A percentile compares a stretch with the other conserved stretches of the same genome.
phyloP scores from a whole-genome alignment of 208 protist species.

The Trypanosoma boissoni region DNA sequence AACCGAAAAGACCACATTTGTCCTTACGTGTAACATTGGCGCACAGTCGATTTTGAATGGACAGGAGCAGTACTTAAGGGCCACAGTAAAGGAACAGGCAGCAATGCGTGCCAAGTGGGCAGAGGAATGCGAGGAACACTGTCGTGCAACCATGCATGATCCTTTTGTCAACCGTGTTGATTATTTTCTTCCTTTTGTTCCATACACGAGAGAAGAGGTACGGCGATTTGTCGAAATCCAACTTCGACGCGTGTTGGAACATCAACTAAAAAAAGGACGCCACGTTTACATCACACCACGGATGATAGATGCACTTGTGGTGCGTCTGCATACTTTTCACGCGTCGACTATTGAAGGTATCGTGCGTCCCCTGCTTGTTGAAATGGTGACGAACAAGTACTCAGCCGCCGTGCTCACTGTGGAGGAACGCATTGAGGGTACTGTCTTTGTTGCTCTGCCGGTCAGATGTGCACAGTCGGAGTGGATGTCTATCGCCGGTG shows the following conservation, averaged over 20 bases:
- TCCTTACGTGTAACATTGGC: constrained; percentile 80
- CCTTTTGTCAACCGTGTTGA: constrained; percentile 87
- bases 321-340: constrained; percentile 62
- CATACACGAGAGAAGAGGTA: constrained; percentile 67
- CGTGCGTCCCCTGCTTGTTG: constrained; percentile 56
- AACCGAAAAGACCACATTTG: constrained; percentile 71
- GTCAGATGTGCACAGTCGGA: not conserved
- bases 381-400: constrained; percentile 42
- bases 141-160: constrained; percentile 52
- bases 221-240: constrained; percentile 57
- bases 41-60: constrained; percentile 43
- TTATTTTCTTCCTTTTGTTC: constrained; percentile 76
- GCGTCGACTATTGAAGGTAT: constrained; percentile 65
- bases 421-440: constrained; percentile 21
- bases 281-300: constrained; percentile 49
- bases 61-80: constrained; percentile 36
- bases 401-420: constrained; percentile 56
- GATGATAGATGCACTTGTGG: constrained; percentile 46
- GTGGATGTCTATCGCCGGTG: constrained; percentile 17
- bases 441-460: constrained; percentile 18
- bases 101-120: constrained; percentile 41
- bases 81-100: constrained; percentile 32
- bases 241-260: constrained; percentile 52
- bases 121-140: constrained; percentile 45
- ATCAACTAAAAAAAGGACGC: constrained; percentile 43